Percentiles rank a stretch among this genome's conserved stretches.
These are phyloP conservation scores for Coleophoma cylindrospora DNA, from an alignment of 2,329 filamentous ascomycete genomes.

Conservation along the genomic window DNA sequence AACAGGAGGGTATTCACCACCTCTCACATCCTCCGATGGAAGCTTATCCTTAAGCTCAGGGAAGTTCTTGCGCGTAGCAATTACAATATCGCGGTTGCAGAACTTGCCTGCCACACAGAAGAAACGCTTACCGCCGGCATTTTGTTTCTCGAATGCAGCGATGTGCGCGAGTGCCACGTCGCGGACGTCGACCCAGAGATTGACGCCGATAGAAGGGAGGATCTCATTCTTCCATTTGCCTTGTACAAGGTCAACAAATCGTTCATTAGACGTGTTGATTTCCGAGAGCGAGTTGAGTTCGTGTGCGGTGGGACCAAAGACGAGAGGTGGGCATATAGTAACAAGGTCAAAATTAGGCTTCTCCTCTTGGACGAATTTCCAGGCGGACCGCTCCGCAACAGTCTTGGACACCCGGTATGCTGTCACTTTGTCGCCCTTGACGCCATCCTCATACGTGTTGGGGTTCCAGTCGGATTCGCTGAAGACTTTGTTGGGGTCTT, in stretches of 20 bases:
- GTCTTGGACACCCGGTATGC: constrained; percentile 41
- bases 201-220: constrained; percentile 41
- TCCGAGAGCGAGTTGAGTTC: constrained; percentile 52
- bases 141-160: constrained; percentile 45
- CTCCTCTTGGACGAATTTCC: constrained; percentile 51
- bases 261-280: constrained; percentile 68
- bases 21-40: too few relatives aligned
- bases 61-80: too few relatives aligned
- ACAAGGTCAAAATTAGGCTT: constrained; percentile 50
- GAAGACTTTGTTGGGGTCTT: constrained; percentile 40
- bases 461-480: constrained; percentile 50
- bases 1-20: too few relatives aligned
- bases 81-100: too few relatives aligned
- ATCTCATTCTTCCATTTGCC: constrained; percentile 44
- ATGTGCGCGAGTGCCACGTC: constrained; percentile 60
- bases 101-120: too few relatives aligned
- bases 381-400: constrained; percentile 62
- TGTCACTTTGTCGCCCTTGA: constrained; percentile 5
- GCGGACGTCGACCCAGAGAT: constrained; percentile 50
- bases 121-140: constrained; percentile 55
- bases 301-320: constrained; percentile 57
- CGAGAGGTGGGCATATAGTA: constrained; percentile 55
- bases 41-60: too few relatives aligned
- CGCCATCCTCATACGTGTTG: constrained; percentile 39
- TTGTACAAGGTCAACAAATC: constrained; percentile 60